Evolutionary conservation across 768 basidiomycete genomes (phyloP), one percentile per base, ranked within the genome.

Genomic region (Coprinopsis cinerea): DNA sequence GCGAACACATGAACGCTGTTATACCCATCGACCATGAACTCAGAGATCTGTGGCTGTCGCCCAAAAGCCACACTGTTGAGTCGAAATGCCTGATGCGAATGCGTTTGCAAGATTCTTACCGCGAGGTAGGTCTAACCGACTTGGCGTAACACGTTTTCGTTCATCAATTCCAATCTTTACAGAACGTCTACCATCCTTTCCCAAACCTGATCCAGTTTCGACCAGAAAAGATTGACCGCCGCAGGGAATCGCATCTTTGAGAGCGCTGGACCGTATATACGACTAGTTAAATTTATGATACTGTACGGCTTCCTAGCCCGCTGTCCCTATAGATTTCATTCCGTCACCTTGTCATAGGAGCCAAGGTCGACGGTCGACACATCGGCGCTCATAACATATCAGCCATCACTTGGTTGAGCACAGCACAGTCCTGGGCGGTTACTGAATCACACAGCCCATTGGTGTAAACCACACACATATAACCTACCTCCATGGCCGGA

Each of bases 31-130:
- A 67, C 17, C 75, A 77, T 54, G 68, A 67, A 32, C 66, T 78
- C 1, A 71, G 72, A 64, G 63, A 67, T 50, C 61, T 69, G 1
- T 82, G 79, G 79, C 57, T 78, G 56, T 65, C 65, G 46, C 64
- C 71, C 14, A 64, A 63, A 24, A 67, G 62, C 50, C 59, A 55
- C 39, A 63, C 67, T 34, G 69, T 82, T 2, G 61, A 72, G 9
- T 79, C 78, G 5, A 82, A 82, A 57, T 81, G 79, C 56, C 60
- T 82, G 32, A 64, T 82, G 70, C 70, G 77, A 22, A 82, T 82
- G 79, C 69, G 78, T 20, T 66, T 81, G 63, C 69, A 72, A 37
- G 75, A 76, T 47, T 71, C 76, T 34, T 80, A 81, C 52, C 72
- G 78, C 40, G 76, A 79, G 61, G 79, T 79, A 59, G 59, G 71